phyloP scores from a whole-genome alignment of 2,329 filamentous ascomycete species.

The Dothiorella sarmentorum region DNA sequence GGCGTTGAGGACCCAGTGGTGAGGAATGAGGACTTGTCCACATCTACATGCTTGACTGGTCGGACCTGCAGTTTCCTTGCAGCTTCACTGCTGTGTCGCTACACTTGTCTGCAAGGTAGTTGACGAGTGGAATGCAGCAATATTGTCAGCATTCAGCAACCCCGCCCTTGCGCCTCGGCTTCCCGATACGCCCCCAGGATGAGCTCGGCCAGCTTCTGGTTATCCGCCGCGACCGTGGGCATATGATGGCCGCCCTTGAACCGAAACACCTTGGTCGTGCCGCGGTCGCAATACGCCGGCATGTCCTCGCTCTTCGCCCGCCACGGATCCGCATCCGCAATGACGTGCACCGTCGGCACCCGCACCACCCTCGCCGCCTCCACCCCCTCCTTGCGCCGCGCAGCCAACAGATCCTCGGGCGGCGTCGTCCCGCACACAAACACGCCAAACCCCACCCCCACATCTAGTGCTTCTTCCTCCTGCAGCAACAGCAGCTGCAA shows the following conservation, averaged over 20 bases:
- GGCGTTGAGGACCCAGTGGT: no score
- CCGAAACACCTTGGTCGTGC: constrained; percentile 26
- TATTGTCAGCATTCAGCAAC: no score
- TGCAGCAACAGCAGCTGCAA: constrained; percentile 42
- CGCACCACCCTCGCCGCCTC: constrained; percentile 24
- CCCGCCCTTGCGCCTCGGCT: neutral
- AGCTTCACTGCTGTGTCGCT: no score
- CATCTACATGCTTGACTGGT: no score
- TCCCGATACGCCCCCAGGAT: constrained; percentile 21
- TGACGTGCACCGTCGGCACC: constrained; percentile 32
- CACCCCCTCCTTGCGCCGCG: constrained; percentile 22
- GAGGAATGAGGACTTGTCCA: no score
- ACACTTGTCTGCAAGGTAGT: no score
- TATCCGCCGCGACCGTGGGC: constrained; percentile 32
- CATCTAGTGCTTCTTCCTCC: constrained; percentile 22
- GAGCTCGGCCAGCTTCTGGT: constrained; percentile 29
- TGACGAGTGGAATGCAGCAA: no score
- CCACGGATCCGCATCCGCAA: constrained; percentile 35
- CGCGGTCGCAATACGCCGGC: constrained; percentile 27
- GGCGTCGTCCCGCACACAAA: constrained; percentile 11
- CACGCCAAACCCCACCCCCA: constrained; percentile 15
- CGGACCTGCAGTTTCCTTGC: no score
- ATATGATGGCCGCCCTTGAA: constrained; percentile 38
- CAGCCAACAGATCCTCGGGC: constrained; percentile 26
- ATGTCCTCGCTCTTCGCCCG: constrained; percentile 31